A percentile compares a stretch with the other conserved stretches of the same genome.
phyloP scores from a whole-genome alignment of 2,329 filamentous ascomycete species.

The Phyllachora maydis region DNA sequence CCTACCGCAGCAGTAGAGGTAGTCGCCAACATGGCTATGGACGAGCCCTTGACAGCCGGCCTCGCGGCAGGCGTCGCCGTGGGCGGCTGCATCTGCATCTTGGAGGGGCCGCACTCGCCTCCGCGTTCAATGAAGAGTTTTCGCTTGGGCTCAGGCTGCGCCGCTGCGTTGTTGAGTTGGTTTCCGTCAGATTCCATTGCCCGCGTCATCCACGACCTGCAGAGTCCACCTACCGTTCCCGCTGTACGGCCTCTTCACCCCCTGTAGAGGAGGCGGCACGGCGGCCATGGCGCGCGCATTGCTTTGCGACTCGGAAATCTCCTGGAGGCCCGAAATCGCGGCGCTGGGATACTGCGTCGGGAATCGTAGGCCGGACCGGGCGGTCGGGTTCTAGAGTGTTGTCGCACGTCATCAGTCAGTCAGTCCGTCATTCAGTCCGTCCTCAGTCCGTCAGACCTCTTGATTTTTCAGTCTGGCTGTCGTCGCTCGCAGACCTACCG shows the following conservation, averaged over 20 bases:
- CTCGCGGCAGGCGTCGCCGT: too few species aligned
- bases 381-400: slow-evolving; percentile 6
- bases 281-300: slow-evolving; percentile 28
- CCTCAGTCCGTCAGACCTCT: too few species aligned
- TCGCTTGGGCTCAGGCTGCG: slow-evolving; percentile 36
- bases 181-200: too few species aligned
- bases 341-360: slow-evolving; percentile 4
- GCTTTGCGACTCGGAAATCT: slow-evolving; percentile 38
- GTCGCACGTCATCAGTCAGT: too few species aligned
- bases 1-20: too few species aligned
- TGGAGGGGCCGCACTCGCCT: slow-evolving; percentile 25
- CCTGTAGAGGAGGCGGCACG: slow-evolving; percentile 16
- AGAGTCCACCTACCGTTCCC: slow-evolving; percentile 9
- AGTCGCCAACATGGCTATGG: too few species aligned
- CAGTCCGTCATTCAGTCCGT: too few species aligned
- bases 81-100: too few species aligned
- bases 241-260: slow-evolving; percentile 23
- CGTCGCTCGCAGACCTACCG: slow-evolving; percentile 12
- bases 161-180: slow-evolving; percentile 14
- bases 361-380: slow-evolving; percentile 6
- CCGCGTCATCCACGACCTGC: slow-evolving; percentile 4
- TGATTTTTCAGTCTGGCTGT: too few species aligned
- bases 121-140: slow-evolving; percentile 34
- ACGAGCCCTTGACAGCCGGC: too few species aligned
- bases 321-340: slow-evolving; percentile 18